phyloP scores from a whole-genome alignment of 2,329 filamentous ascomycete genomes.

The Fusarium temperatum region DNA sequence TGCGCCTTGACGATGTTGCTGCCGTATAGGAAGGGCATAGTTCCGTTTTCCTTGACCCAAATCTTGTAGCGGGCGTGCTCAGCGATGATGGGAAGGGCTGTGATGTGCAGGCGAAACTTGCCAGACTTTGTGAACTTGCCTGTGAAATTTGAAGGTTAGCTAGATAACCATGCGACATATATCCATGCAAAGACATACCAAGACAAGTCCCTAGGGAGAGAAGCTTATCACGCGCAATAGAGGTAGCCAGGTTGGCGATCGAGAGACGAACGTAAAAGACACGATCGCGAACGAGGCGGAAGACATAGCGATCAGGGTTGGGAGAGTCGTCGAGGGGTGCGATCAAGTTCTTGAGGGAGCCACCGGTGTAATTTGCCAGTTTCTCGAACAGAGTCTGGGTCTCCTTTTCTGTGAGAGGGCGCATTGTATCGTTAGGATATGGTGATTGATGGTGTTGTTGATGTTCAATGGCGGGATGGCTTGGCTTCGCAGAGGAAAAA shows the following conservation, averaged over 20 bases:
- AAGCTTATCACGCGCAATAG: slow-evolving; percentile 81
- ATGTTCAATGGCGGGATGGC: slow-evolving; percentile 11
- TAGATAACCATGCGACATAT: neutral
- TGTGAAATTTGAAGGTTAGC: slow-evolving; percentile 40
- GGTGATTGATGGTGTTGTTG: slow-evolving; percentile 6
- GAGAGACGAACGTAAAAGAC: slow-evolving; percentile 94
- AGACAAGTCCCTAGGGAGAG: slow-evolving; percentile 90
- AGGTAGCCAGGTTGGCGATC: slow-evolving; percentile 90
- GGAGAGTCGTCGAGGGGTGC: slow-evolving; percentile 73
- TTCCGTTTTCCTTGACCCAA: slow-evolving; percentile 95
- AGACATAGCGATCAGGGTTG: slow-evolving; percentile 81
- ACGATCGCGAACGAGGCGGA: slow-evolving; percentile 81
- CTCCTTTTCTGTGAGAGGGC: slow-evolving; percentile 81
- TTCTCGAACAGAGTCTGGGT: slow-evolving; percentile 88
- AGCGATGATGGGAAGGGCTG: slow-evolving; percentile 84
- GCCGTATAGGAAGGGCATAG: slow-evolving; percentile 97
- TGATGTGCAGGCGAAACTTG: slow-evolving; percentile 95
- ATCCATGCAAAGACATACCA: slow-evolving; percentile 50
- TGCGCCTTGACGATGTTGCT: slow-evolving; percentile 80
- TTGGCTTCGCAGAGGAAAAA: slow-evolving; percentile 30
- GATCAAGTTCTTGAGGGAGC: slow-evolving; percentile 85
- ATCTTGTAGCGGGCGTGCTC: slow-evolving; percentile 95
- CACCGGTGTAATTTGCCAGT: slow-evolving; percentile 91
- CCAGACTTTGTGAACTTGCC: slow-evolving; percentile 97
- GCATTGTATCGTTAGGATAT: slow-evolving; percentile 64